Base-by-base conservation (phyloP, 805 yeast species). In the Yarrowia sp. region DNA sequence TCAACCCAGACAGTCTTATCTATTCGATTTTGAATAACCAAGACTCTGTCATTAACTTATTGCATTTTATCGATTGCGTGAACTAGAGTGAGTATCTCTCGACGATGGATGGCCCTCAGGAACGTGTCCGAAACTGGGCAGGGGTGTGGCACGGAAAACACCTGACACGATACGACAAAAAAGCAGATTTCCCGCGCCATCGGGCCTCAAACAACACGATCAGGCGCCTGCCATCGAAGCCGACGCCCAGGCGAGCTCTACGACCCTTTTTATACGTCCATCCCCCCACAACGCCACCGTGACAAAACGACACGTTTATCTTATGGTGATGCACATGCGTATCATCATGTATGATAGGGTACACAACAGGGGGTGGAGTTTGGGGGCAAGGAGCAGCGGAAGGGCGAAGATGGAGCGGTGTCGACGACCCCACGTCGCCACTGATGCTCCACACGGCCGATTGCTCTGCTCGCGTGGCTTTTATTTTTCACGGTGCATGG, bases 61-160 rank as follows among this genome's bases (percentile, higher is more conserved):
- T 51, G 58, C 58, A 51, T 51, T 51, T 51, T 9, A 35, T 35
- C 58, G 58, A 51, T 35, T 51, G 58, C 58, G 58, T 51, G 58
- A 51, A 51, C 58, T 51, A 51, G 58, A 51, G 58, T 51, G 58
- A 51, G 58, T 51, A 51, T 51, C 36, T 18, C 24, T 51, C 58
- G 58, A 35, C 32, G 42, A 51, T 51, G 58, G 58, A 51, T 51
- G 58, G 56, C 24, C 31, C 42, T 19, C 42, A 5, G 22, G 14
- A 16, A n/a, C n/a, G n/a, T n/a, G n/a, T n/a, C n/a, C n/a, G 18
- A 38, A 6, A 12, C 16, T 9, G 29, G 24, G 8, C n/a, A 27
- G 35, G 38, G 38, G 55, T 32, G 38, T 33, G 39, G 32, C 19
- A 35, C 29, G 19, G 31, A 31, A 27, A 33, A 32, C 56, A 31